Percentiles rank a stretch among this genome's conserved stretches.
Evolutionary conservation across 2,329 filamentous ascomycete species (phyloP).

Genomic region (Trichothecium roseum): DNA sequence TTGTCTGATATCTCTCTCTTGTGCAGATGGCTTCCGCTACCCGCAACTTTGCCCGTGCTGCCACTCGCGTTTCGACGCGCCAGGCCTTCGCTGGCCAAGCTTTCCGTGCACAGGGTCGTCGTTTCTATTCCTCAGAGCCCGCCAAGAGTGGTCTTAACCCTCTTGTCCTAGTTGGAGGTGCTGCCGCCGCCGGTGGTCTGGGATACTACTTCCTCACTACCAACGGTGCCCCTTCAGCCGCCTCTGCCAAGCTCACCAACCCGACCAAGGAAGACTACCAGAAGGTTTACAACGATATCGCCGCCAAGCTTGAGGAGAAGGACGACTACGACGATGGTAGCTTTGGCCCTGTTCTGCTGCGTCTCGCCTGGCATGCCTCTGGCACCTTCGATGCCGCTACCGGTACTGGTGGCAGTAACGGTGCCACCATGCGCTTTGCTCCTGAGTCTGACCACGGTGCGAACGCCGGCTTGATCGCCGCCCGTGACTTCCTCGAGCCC

Average conservation of each 20-base stretch:
- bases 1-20: constrained; percentile 3
- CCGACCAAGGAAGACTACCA: constrained; percentile 86
- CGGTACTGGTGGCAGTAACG: constrained; percentile 85
- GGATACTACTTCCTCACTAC: constrained; percentile 57
- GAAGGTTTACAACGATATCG: constrained; percentile 85
- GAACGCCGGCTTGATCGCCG: constrained; percentile 79
- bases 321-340: constrained; percentile 95
- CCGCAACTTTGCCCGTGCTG: constrained; percentile 45
- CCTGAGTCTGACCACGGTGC: constrained; percentile 86
- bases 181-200: constrained; percentile 49
- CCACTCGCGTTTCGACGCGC: constrained; percentile 47
- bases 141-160: constrained; percentile 35
- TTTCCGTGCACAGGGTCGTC: constrained; percentile 65
- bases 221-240: constrained; percentile 35
- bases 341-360: constrained; percentile 83
- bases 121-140: constrained; percentile 68
- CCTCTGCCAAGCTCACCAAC: constrained; percentile 49
- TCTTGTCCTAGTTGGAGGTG: constrained; percentile 49
- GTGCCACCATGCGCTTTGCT: constrained; percentile 91
- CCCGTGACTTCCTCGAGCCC: constrained; percentile 87
- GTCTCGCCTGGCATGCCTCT: constrained; percentile 88
- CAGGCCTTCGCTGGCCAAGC: constrained; percentile 54
- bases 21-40: constrained; percentile 30
- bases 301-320: constrained; percentile 69
- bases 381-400: constrained; percentile 88